These are phyloP conservation scores for Phytopythium litorale DNA, from an alignment of 352 stramenopile genomes.

Conservation along the genomic window DNA sequence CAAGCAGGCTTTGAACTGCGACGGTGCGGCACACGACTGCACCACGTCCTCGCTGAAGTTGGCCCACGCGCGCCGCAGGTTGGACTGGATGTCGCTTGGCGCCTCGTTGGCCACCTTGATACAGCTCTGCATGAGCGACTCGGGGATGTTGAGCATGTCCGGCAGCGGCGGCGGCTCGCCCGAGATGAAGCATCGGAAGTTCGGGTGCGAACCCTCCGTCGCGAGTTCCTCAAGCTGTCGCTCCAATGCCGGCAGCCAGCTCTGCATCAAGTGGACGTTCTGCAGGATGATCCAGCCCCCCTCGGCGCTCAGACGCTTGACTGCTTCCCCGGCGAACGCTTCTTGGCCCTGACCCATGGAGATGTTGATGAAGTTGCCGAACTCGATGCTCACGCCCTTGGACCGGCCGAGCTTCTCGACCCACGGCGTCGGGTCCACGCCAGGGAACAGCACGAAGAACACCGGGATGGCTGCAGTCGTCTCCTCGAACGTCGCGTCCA, in stretches of 20 bases:
- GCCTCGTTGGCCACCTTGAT: constrained; percentile 97
- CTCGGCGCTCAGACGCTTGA: constrained; percentile 89
- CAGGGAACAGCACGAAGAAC: constrained; percentile 95
- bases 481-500: constrained; percentile 89
- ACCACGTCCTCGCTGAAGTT: constrained; percentile 92
- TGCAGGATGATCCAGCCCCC: constrained; percentile 96
- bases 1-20: constrained; percentile 92
- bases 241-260: constrained; percentile 93
- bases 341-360: constrained; percentile 93
- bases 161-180: constrained; percentile 90
- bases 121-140: constrained; percentile 93
- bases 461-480: constrained; percentile 91
- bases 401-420: constrained; percentile 89
- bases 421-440: constrained; percentile 94
- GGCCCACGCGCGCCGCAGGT: constrained; percentile 91
- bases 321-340: constrained; percentile 86
- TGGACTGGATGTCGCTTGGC: constrained; percentile 94
- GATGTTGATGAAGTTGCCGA: constrained; percentile 96
- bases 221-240: constrained; percentile 89
- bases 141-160: constrained; percentile 96
- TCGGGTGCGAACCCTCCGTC: constrained; percentile 87
- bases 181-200: constrained; percentile 96
- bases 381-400: constrained; percentile 89
- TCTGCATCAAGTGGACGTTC: constrained; percentile 96
- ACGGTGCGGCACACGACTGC: constrained; percentile 83